phyloP scores from a whole-genome alignment of 2,329 filamentous ascomycete species.

The Aspergillus costaricaensis region DNA sequence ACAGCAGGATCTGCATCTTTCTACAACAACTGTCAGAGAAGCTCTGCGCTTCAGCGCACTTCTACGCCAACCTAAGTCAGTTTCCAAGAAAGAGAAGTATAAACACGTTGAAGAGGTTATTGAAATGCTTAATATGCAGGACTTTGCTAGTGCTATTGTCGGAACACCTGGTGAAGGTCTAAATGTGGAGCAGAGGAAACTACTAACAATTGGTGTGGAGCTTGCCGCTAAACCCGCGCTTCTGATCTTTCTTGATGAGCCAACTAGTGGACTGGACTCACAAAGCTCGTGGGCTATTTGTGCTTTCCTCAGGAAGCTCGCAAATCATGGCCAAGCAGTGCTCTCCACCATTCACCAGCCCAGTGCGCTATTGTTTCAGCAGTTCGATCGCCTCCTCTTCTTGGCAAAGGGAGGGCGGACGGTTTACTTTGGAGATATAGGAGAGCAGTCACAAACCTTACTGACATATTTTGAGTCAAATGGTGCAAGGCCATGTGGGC shows the following conservation, averaged over 20 bases:
- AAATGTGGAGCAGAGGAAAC: constrained; percentile 64
- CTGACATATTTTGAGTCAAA: constrained; percentile 64
- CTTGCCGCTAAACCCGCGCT: constrained; percentile 85
- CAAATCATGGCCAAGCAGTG: constrained; percentile 82
- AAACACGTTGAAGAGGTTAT: constrained; percentile 80
- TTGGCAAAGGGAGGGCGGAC: constrained; percentile 65
- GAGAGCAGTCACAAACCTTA: constrained; percentile 57
- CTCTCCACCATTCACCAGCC: constrained; percentile 94
- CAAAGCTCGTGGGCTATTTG: constrained; percentile 90
- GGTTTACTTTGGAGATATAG: constrained; percentile 68
- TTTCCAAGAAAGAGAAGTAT: constrained; percentile 72
- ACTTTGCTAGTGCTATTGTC: constrained; percentile 83
- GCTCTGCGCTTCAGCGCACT: constrained; percentile 81
- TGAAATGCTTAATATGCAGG: constrained; percentile 82
- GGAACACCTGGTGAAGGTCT: constrained; percentile 79
- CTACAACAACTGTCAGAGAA: constrained; percentile 82
- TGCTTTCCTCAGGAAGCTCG: constrained; percentile 82
- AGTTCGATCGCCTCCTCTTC: constrained; percentile 67
- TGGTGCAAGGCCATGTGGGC: constrained; percentile 61
- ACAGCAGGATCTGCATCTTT: constrained; percentile 74
- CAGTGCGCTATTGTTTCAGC: constrained; percentile 87
- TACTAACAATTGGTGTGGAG: constrained; percentile 88
- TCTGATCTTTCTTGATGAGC: constrained; percentile 87
- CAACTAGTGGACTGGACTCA: constrained; percentile 85
- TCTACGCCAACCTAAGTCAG: constrained; percentile 74